These are phyloP conservation scores for Nakazawaea ishiwadae DNA, from an alignment of 805 yeast genomes.

Conservation along the genomic window DNA sequence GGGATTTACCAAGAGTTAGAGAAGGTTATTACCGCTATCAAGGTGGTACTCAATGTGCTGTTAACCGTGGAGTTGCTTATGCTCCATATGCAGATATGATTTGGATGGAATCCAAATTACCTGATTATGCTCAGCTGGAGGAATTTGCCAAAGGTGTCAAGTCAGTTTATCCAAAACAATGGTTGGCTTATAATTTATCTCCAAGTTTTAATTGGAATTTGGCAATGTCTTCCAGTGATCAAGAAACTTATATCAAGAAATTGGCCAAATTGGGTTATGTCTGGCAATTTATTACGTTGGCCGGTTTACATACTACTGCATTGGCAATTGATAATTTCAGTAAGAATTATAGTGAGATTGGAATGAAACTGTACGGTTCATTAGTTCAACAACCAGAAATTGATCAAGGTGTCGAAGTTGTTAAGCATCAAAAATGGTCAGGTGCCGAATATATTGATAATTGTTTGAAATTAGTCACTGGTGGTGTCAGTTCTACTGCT, in stretches of 20 bases:
- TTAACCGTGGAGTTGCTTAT: conserved; percentile 92
- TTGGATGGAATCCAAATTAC: conserved; percentile 98
- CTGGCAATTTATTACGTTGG: conserved; percentile 97
- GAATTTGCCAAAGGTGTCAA: conserved; percentile 93
- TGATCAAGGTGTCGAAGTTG: conserved; percentile 86
- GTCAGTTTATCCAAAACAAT: conserved; percentile 76
- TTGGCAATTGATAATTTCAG: conserved; percentile 85
- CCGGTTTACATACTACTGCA: conserved; percentile 95
- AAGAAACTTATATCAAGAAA: conserved; percentile 84
- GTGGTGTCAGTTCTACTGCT: conserved; percentile 93
- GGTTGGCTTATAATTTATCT: conserved; percentile 95
- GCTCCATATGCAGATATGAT: conserved; percentile 94
- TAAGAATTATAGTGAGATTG: conserved; percentile 68
- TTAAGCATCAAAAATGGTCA: conserved; percentile 98
- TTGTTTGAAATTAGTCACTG: conserved; percentile 82
- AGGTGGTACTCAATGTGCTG: conserved; percentile 97
- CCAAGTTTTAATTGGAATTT: conserved; percentile 98
- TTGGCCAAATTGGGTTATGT: conserved; percentile 86
- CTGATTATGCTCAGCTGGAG: conserved; percentile 89
- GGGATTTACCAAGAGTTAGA: conserved; percentile 93
- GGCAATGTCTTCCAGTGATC: conserved; percentile 85
- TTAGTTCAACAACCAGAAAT: conserved; percentile 84
- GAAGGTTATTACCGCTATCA: conserved; percentile 95
- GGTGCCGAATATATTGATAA: conserved; percentile 97
- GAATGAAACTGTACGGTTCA: conserved; percentile 95